These are phyloP conservation scores for Ilyonectria mors-panacis DNA, from an alignment of 2,329 filamentous ascomycete genomes.

Conservation along the genomic window DNA sequence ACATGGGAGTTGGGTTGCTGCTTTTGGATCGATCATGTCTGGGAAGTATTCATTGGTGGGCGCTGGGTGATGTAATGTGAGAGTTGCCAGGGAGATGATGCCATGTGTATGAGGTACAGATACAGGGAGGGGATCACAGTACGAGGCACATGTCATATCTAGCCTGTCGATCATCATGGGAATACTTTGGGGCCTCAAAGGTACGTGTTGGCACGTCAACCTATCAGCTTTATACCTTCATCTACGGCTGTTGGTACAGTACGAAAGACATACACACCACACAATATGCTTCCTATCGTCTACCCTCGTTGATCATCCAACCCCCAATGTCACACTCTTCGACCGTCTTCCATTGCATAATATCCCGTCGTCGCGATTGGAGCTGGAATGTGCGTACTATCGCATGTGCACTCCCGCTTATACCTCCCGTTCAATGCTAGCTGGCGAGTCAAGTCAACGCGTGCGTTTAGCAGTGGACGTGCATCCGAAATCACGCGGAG, in stretches of 20 bases:
- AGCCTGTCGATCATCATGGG: constrained; percentile 2
- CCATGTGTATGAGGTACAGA: neutral
- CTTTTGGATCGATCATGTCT: constrained; percentile 4
- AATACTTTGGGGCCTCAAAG: neutral
- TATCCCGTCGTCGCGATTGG: neutral
- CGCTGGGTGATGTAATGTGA: neutral
- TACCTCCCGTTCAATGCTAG: neutral
- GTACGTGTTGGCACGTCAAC: constrained; percentile 4
- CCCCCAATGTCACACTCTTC: neutral
- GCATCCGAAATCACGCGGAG: constrained; percentile 8
- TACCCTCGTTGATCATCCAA: neutral
- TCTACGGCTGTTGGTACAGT: constrained; percentile 9
- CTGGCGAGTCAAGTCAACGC: neutral
- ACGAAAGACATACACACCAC: neutral
- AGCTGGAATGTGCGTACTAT: neutral
- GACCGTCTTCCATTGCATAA: neutral
- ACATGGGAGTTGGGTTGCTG: constrained; percentile 2
- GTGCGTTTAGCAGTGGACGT: neutral
- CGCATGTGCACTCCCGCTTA: neutral
- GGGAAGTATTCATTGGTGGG: neutral
- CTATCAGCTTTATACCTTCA: constrained; percentile 16
- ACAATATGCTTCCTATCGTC: neutral
- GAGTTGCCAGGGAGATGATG: neutral
- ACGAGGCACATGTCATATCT: constrained; percentile 1
- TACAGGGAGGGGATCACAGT: neutral